These are phyloP conservation scores for Farysia itapuensis DNA, from an alignment of 1,284 basidiomycete species.

Conservation along the genomic window DNA sequence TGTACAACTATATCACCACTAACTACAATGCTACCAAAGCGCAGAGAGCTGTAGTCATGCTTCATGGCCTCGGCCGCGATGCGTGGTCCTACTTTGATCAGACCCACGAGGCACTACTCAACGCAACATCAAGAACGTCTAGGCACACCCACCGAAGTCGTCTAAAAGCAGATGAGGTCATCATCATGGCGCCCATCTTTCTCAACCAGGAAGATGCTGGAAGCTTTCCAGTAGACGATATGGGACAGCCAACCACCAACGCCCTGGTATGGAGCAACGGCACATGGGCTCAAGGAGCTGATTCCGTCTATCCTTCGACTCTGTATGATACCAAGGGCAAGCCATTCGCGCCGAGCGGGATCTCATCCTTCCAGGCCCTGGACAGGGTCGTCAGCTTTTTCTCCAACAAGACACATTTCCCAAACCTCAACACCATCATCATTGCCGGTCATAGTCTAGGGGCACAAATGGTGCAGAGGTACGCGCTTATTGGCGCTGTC, in stretches of 20 bases:
- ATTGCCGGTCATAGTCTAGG: conserved; percentile 39
- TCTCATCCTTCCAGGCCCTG: conserved; percentile 38
- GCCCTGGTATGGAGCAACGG: conserved; percentile 23
- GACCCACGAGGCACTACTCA: conserved; percentile 26
- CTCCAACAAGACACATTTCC: conserved; percentile 27
- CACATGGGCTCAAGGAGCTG: conserved; percentile 36
- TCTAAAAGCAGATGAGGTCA: conserved; percentile 26
- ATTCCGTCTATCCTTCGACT: conserved; percentile 20
- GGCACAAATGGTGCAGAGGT: conserved; percentile 40
- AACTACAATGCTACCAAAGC: conserved; percentile 23
- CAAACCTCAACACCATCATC: conserved; percentile 39
- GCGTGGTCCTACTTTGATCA: conserved; percentile 42
- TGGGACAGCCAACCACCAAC: conserved; percentile 13
- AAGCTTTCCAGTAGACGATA: conserved; percentile 20
- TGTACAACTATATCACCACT: conserved; percentile 36
- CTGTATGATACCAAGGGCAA: conserved; percentile 8
- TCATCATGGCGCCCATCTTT: conserved; percentile 45
- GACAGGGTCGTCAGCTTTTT: conserved; percentile 28
- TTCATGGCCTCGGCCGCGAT: conserved; percentile 42
- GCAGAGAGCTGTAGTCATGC: conserved; percentile 34
- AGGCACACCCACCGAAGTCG: conserved; percentile 4
- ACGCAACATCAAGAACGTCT: conserved; percentile 31
- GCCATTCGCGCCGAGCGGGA: conserved; percentile 8
- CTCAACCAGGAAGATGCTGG: conserved; percentile 35
- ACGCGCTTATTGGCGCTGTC: conserved; percentile 36